Percentiles rank a stretch among this genome's conserved stretches.
phyloP scores from a whole-genome alignment of 164 flowering plant species.

The Sedum album region DNA sequence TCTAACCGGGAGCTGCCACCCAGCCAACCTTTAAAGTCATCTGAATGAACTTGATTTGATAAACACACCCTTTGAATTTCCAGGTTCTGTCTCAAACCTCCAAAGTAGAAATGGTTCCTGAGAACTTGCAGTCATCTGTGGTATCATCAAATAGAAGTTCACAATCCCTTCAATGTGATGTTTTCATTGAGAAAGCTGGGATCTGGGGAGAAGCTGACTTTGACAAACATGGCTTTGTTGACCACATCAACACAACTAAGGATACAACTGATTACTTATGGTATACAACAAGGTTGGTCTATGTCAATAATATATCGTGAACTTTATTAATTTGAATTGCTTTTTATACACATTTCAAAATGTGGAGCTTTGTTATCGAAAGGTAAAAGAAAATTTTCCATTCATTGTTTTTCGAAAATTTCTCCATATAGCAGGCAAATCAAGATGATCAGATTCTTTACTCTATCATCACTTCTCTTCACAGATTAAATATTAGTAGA shows the following conservation, averaged over 20 bases:
- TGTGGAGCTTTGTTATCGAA: background rate
- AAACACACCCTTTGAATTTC: slow-evolving; percentile 7
- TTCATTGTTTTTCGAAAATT: background rate
- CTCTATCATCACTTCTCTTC: slow-evolving; percentile 10
- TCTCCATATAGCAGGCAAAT: background rate
- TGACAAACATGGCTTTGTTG: slow-evolving; percentile 55
- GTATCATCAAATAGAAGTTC: slow-evolving; percentile 23
- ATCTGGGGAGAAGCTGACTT: slow-evolving; percentile 79
- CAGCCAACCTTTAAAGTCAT: background rate
- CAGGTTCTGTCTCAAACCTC: slow-evolving; percentile 74
- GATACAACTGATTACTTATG: slow-evolving; percentile 94
- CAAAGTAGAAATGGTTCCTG: slow-evolving; percentile 67
- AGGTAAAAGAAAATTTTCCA: background rate
- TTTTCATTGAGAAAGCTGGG: slow-evolving; percentile 70
- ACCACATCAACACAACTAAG: slow-evolving; percentile 88
- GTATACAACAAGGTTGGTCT: slow-evolving; percentile 74
- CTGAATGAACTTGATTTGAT: background rate
- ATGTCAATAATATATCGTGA: background rate
- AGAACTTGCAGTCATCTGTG: slow-evolving; percentile 33
- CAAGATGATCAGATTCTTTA: background rate
- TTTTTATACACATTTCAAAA: background rate
- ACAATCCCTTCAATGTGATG: slow-evolving; percentile 54
- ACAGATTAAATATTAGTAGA: slow-evolving; percentile 57
- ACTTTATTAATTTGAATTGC: background rate
- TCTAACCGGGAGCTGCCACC: background rate